Evolutionary conservation across 139 green algal genomes (phyloP), one percentile per base, ranked within the genome.

Genomic region (Auxenochlorella protothecoides): DNA sequence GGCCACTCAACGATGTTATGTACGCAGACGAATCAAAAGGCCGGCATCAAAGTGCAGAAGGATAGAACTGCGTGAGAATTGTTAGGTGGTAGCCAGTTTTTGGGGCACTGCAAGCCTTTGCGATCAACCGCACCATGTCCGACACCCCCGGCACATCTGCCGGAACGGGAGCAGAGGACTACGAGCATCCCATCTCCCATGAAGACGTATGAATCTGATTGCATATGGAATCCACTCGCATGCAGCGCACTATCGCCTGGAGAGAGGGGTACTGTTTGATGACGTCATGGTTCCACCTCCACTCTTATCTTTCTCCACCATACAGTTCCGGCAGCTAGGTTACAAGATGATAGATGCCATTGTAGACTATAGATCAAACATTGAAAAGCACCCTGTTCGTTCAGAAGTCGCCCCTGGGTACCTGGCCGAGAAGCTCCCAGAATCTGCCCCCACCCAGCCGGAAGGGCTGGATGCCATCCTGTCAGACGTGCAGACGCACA

Each of bases 301-400:
- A 44, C 27, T 44, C 27, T 44, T 44, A 44, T 44, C 27, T 44
- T 44, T 44, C 27, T 44, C 27, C 27, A 44, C 27, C 27, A 44
- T 44, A 44, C 83, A 90, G 85, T 90, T 88, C 62, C 76, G 85
- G 5, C 71, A 65, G 6, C 62, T 80, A 44, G 86, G 79, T 16
- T 81, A 92, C 59, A 68, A 82, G 27, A 79, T 89, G 68, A 80
- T 92, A 4, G 87, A 92, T 74, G 83, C 71, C 64, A 87, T 92
- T 5, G 82, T 72, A 27, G 81, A 89, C n/a, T 92, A 92, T 72
- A 70, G 82, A 10, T 70, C 60, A 3, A 14, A 5, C 2, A 27
- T 84, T 3, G 72, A 81, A 51, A 8, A 69, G 3, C 16, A 59
- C 66, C 79, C 72, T 2, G 85, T 91, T 3, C 68, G 72, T 16